A percentile compares a stretch with the other conserved stretches of the same genome.
phyloP scores from a whole-genome alignment of 139 green algal genomes.

The Coelastrella sp. region DNA sequence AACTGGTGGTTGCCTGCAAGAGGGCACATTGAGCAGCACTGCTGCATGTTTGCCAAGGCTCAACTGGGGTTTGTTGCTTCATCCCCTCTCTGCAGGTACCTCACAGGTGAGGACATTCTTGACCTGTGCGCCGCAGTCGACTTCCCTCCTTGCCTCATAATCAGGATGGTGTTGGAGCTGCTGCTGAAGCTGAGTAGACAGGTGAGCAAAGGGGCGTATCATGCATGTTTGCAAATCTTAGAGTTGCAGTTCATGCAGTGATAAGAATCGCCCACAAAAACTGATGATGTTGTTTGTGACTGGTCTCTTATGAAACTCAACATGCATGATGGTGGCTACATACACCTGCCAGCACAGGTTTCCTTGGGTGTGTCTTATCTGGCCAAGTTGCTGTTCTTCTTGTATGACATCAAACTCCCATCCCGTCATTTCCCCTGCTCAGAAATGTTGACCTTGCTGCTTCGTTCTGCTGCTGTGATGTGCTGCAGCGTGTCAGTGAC shows the following conservation, averaged over 20 bases:
- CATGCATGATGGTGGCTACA: too few species aligned
- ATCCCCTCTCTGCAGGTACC: slow-evolving; percentile 51
- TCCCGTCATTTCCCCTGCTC: too few species aligned
- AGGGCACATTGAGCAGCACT: not conserved
- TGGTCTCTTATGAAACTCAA: too few species aligned
- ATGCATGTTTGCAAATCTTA: not conserved
- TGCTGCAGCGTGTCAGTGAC: slow-evolving; percentile 23
- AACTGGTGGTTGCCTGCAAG: not conserved
- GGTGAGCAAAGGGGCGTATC: not conserved
- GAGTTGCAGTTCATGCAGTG: not conserved
- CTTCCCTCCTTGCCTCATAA: slow-evolving; percentile 81
- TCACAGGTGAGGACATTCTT: slow-evolving; percentile 74
- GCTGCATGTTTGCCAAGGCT: not conserved
- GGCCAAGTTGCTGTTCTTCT: too few species aligned
- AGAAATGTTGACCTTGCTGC: slow-evolving; percentile 21
- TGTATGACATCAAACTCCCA: too few species aligned
- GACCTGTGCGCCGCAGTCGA: slow-evolving; percentile 67
- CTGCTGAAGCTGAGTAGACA: slow-evolving; percentile 55
- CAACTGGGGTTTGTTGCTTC: not conserved
- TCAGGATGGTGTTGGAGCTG: slow-evolving; percentile 71
- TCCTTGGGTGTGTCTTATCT: too few species aligned
- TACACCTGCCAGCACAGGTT: too few species aligned
- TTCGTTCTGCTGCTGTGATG: not conserved
- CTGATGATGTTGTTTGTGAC: too few species aligned
- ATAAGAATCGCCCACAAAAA: not conserved